These are phyloP conservation scores for Suillus decipiens DNA, from an alignment of 768 basidiomycete species.

Conservation along the genomic window DNA sequence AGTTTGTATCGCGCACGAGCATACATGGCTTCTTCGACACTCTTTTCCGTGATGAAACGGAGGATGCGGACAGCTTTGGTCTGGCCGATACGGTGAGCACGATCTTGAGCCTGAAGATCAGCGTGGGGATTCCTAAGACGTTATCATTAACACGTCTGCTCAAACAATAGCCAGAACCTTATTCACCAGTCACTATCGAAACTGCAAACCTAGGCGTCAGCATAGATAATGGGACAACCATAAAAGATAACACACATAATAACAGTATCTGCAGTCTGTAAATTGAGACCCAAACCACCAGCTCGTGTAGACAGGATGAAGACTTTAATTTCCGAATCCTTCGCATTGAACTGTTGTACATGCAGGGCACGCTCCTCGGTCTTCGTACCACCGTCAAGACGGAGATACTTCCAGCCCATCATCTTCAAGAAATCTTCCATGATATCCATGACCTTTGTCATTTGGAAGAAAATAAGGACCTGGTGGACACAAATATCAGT, in stretches of 20 bases:
- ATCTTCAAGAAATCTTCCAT: slow-evolving; percentile 94
- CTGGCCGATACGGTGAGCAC: slow-evolving; percentile 99
- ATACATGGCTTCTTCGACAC: slow-evolving; percentile 98
- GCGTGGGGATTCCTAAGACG: slow-evolving; percentile 89
- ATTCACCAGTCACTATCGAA: slow-evolving; percentile 76
- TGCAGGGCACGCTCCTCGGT: slow-evolving; percentile 91
- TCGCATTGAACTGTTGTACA: slow-evolving; percentile 88
- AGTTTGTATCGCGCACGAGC: slow-evolving; percentile 94
- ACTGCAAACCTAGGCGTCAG: slow-evolving; percentile 37
- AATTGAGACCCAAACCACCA: slow-evolving; percentile 90
- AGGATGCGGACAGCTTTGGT: slow-evolving; percentile 97
- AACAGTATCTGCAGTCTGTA: slow-evolving; percentile 96
- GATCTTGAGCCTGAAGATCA: slow-evolving; percentile 98
- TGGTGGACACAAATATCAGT: slow-evolving; percentile 29
- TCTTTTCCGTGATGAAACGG: slow-evolving; percentile 96
- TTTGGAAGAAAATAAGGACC: slow-evolving; percentile 99
- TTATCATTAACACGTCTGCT: slow-evolving; percentile 7
- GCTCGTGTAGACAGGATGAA: slow-evolving; percentile 95
- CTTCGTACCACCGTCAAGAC: slow-evolving; percentile 96
- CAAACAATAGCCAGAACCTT: neutral
- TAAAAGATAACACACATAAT: slow-evolving; percentile 67
- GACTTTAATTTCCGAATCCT: slow-evolving; percentile 81
- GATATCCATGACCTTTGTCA: slow-evolving; percentile 99
- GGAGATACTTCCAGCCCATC: slow-evolving; percentile 84
- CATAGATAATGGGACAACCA: slow-evolving; percentile 7